A percentile compares a stretch with the other conserved stretches of the same genome.
Evolutionary conservation across 2,329 filamentous ascomycete genomes (phyloP).

Genomic region (Triangularia verruculosa): DNA sequence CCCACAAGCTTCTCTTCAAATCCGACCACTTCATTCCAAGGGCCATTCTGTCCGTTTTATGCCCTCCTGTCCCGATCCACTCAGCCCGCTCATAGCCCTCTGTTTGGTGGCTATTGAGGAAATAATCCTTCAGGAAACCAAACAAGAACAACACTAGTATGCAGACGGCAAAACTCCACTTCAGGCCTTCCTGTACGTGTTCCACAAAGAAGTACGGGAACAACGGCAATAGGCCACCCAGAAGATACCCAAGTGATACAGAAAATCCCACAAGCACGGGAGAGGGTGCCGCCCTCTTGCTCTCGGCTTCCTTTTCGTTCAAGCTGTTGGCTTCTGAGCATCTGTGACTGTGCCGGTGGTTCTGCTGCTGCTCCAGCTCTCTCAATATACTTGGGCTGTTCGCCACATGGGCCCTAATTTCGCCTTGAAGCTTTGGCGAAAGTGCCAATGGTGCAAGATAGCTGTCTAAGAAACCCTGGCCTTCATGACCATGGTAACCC

Average conservation of each 20-base stretch:
- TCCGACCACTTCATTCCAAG: constrained; percentile 1
- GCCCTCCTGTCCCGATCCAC: not conserved
- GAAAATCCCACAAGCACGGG: constrained; percentile 26
- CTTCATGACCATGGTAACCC: not conserved
- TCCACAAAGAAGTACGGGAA: constrained; percentile 33
- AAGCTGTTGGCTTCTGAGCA: not conserved
- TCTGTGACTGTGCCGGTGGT: not conserved
- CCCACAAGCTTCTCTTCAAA: constrained; percentile 22
- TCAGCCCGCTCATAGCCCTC: not conserved
- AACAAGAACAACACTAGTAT: constrained; percentile 33
- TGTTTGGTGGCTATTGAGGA: not conserved
- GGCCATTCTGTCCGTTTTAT: not conserved
- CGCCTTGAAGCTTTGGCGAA: not conserved
- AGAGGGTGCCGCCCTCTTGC: not conserved
- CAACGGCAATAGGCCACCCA: constrained; percentile 33
- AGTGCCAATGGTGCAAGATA: constrained; percentile 1
- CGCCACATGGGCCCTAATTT: not conserved
- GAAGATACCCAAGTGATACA: constrained; percentile 32
- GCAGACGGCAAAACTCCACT: constrained; percentile 35
- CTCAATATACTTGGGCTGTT: not conserved
- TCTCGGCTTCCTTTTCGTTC: not conserved
- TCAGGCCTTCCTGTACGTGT: constrained; percentile 30
- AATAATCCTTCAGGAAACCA: constrained; percentile 31
- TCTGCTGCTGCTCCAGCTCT: not conserved
- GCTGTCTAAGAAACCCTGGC: not conserved